These are phyloP conservation scores for Zygoascus bituminiphila DNA, from an alignment of 805 yeast species.

Conservation along the genomic window DNA sequence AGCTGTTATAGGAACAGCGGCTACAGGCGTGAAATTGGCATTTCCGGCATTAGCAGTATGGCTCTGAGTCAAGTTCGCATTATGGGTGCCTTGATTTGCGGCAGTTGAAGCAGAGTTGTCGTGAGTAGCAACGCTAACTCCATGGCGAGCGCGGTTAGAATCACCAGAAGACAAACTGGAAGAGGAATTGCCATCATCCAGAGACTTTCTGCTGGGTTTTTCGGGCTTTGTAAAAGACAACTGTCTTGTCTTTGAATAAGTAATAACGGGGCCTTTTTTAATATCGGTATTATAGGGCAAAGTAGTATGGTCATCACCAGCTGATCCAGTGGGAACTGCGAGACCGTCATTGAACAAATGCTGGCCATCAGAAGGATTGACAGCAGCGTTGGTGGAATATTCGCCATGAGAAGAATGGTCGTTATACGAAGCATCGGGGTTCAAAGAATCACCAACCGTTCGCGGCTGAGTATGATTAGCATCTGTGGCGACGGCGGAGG, in stretches of 20 bases:
- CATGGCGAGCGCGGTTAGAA: background rate
- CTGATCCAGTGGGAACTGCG: too few species aligned
- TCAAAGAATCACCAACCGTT: background rate
- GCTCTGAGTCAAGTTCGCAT: too few species aligned
- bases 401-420: background rate
- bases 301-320: background rate
- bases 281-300: slow-evolving; percentile 2
- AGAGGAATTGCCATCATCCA: background rate
- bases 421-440: background rate
- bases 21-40: too few species aligned
- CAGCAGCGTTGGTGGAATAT: background rate
- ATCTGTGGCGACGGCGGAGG: too few species aligned
- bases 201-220: background rate
- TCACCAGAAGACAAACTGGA: background rate
- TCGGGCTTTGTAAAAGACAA: slow-evolving; percentile 1
- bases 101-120: background rate
- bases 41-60: too few species aligned
- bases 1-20: too few species aligned
- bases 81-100: too few species aligned
- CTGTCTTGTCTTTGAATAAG: slow-evolving; percentile 2
- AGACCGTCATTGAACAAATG: background rate
- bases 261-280: background rate
- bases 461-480: background rate
- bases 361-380: background rate
- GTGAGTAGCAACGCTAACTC: background rate